Percentiles rank a stretch among this genome's conserved stretches.
Evolutionary conservation across 2,329 filamentous ascomycete genomes (phyloP).

Genomic region (Fusarium camptoceras): DNA sequence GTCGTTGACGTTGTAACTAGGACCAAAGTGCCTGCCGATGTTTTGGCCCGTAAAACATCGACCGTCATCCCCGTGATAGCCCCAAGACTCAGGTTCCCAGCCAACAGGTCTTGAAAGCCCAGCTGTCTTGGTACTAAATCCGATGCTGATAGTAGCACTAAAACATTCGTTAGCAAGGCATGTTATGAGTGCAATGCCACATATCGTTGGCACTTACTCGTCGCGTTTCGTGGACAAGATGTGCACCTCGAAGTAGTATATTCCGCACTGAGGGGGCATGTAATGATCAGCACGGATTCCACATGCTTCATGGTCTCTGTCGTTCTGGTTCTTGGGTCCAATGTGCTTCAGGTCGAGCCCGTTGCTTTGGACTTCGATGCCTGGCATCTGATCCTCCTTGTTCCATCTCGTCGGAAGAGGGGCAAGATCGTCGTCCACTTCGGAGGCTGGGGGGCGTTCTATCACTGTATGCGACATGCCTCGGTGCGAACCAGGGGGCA

Average conservation of each 20-base stretch:
- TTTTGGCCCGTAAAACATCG: conserved; percentile 69
- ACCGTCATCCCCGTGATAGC: conserved; percentile 77
- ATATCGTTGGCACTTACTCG: conserved; percentile 60
- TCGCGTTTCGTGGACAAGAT: conserved; percentile 64
- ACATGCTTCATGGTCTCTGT: conserved; percentile 79
- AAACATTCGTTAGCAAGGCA: conserved; percentile 12
- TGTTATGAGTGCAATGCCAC: background rate
- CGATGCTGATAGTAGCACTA: conserved; percentile 71
- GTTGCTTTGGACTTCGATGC: conserved; percentile 79
- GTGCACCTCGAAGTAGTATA: conserved; percentile 90
- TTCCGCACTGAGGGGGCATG: conserved; percentile 89
- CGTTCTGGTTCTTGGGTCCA: conserved; percentile 59
- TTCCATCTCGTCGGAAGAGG: conserved; percentile 88
- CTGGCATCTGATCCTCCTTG: conserved; percentile 77
- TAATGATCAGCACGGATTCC: conserved; percentile 84
- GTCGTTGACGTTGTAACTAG: conserved; percentile 66
- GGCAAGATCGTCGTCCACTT: conserved; percentile 69
- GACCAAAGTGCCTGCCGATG: conserved; percentile 68
- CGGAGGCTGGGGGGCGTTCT: conserved; percentile 73
- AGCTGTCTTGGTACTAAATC: conserved; percentile 68
- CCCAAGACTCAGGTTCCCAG: conserved; percentile 76
- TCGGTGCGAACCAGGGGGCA: conserved; percentile 68
- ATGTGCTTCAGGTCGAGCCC: conserved; percentile 77
- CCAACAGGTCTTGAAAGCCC: conserved; percentile 69
- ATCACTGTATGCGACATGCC: conserved; percentile 87